Evolutionary conservation across 2,329 filamentous ascomycete genomes (phyloP).

Genomic region (Verruconis gallopava): DNA sequence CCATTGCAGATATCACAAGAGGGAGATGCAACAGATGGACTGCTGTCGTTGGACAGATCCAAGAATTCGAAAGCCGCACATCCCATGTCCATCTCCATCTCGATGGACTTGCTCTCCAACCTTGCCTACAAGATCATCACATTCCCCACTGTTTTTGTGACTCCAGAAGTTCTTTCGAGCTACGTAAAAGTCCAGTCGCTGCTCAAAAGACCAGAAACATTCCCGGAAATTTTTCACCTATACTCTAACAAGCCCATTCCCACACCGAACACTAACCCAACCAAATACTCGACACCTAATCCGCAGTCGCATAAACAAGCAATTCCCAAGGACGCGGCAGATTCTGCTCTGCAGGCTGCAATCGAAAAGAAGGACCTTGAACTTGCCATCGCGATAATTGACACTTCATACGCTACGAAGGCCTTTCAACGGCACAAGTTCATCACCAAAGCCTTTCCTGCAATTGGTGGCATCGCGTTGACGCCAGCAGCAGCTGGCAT

Average conservation of each 20-base stretch:
- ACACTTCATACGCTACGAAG: constrained; percentile 52
- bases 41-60: constrained; percentile 33
- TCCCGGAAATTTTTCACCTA: constrained; percentile 67
- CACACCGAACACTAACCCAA: constrained; percentile 42
- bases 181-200: constrained; percentile 69
- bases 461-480: constrained; percentile 40
- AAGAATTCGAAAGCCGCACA: neutral
- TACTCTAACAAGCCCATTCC: constrained; percentile 76
- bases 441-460: constrained; percentile 49
- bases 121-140: constrained; percentile 57
- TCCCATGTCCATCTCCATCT: constrained; percentile 14
- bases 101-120: constrained; percentile 34
- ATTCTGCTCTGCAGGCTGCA: constrained; percentile 63
- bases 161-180: constrained; percentile 52
- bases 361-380: constrained; percentile 67
- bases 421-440: constrained; percentile 58
- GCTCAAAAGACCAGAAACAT: constrained; percentile 58
- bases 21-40: constrained; percentile 9
- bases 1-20: too few relatives aligned
- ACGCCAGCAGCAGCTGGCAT: constrained; percentile 58
- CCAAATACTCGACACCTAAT: constrained; percentile 49
- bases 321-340: constrained; percentile 56
- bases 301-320: constrained; percentile 56
- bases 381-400: constrained; percentile 62
- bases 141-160: constrained; percentile 69